These are phyloP conservation scores for Wickerhamomyces rabaulensis DNA, from an alignment of 805 yeast species.

Conservation along the genomic window DNA sequence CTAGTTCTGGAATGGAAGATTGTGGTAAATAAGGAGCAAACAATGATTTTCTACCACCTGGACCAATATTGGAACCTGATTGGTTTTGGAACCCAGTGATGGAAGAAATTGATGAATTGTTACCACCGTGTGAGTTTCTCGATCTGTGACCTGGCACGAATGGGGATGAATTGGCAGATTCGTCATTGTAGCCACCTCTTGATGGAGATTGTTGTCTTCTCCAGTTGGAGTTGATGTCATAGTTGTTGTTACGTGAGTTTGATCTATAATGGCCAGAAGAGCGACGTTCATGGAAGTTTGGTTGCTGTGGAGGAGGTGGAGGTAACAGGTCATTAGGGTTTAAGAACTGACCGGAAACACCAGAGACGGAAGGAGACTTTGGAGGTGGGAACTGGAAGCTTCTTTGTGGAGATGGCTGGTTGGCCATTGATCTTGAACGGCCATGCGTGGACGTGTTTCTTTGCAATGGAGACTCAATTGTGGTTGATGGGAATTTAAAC, in stretches of 20 bases:
- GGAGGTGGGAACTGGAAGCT: conserved; percentile 71
- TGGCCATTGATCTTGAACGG: conserved; percentile 21
- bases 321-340: conserved; percentile 24
- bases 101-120: conserved; percentile 34
- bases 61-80: conserved; percentile 17
- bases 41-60: conserved; percentile 61
- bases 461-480: conserved; percentile 23
- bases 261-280: conserved; percentile 36
- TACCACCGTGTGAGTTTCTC: conserved; percentile 66
- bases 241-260: conserved; percentile 32
- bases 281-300: conserved; percentile 31
- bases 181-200: conserved; percentile 26
- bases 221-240: conserved; percentile 56
- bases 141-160: conserved; percentile 79
- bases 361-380: conserved; percentile 26
- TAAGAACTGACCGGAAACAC: conserved; percentile 11
- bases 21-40: conserved; percentile 97
- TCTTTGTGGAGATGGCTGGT: conserved; percentile 38
- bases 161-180: conserved; percentile 23
- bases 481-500: conserved; percentile 54
- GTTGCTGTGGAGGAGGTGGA: conserved; percentile 19
- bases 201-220: conserved; percentile 38
- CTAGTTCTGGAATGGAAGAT: conserved; percentile 81
- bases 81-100: conserved; percentile 19
- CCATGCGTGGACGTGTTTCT: conserved; percentile 11